A percentile compares a stretch with the other conserved stretches of the same genome.
These are phyloP conservation scores for Xylariaceae sp. DNA, from an alignment of 2,329 filamentous ascomycete genomes.

Conservation along the genomic window DNA sequence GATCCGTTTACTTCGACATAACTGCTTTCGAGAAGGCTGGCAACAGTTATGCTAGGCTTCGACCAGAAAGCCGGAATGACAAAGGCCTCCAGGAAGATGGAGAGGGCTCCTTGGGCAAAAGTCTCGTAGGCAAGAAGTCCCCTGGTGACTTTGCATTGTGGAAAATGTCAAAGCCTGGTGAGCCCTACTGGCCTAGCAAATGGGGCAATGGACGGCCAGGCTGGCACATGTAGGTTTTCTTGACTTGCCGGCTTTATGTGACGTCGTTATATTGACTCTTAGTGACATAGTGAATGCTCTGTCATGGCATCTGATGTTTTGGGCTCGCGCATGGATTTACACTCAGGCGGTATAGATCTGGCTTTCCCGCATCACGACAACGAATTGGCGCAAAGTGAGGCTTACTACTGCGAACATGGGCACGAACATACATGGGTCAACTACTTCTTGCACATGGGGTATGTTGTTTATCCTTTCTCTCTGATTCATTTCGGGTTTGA, in stretches of 20 bases:
- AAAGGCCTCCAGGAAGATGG: slow-evolving; percentile 81
- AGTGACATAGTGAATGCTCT: slow-evolving; percentile 13
- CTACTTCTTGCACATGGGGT: slow-evolving; percentile 91
- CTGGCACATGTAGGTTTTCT: slow-evolving; percentile 69
- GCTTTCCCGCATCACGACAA: slow-evolving; percentile 93
- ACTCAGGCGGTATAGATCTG: slow-evolving; percentile 88
- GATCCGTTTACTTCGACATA: slow-evolving; percentile 94
- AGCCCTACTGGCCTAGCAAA: slow-evolving; percentile 82
- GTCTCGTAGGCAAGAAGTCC: slow-evolving; percentile 63
- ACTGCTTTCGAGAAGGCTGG: slow-evolving; percentile 77
- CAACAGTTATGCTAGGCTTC: slow-evolving; percentile 79
- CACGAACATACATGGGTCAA: slow-evolving; percentile 79
- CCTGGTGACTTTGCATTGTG: slow-evolving; percentile 86
- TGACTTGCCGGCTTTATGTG: background rate
- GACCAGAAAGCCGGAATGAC: slow-evolving; percentile 82
- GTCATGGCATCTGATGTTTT: slow-evolving; percentile 85
- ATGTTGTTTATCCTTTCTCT: background rate
- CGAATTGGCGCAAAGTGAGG: slow-evolving; percentile 72
- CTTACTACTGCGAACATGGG: slow-evolving; percentile 54
- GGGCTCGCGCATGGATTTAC: slow-evolving; percentile 82
- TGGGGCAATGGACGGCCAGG: slow-evolving; percentile 88
- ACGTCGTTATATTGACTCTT: slow-evolving; percentile 2
- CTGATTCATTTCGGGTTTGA: background rate
- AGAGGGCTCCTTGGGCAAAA: slow-evolving; percentile 73
- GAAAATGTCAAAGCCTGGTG: slow-evolving; percentile 89